Evolutionary conservation across 495 filamentous ascomycete genomes (phyloP).

Genomic region (Penicillium angulare): DNA sequence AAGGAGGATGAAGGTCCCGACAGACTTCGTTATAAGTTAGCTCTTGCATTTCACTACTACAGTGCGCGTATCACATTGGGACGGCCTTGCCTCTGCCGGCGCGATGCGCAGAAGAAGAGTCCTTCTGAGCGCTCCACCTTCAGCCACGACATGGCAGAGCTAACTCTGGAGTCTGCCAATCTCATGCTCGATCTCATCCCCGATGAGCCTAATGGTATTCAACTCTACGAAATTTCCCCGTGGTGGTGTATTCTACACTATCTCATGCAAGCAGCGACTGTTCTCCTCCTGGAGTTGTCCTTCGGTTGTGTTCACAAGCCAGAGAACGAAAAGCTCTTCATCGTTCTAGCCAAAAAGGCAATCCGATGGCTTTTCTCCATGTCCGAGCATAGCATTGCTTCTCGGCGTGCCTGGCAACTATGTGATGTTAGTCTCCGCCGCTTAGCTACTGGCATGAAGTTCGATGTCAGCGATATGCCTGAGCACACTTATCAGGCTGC

Average conservation of each 20-base stretch:
- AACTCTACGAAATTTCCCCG: conserved; percentile 54
- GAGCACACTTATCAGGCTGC: conserved; percentile 21
- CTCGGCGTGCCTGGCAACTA: conserved; percentile 58
- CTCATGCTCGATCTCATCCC: conserved; percentile 55
- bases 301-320: conserved; percentile 56
- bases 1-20: conserved; percentile 32
- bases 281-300: conserved; percentile 62
- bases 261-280: conserved; percentile 60
- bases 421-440: conserved; percentile 46
- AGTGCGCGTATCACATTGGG: conserved; percentile 59
- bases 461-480: conserved; percentile 41
- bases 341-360: conserved; percentile 52
- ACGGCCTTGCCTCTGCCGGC: conserved; percentile 62
- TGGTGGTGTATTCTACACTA: conserved; percentile 70
- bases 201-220: conserved; percentile 40
- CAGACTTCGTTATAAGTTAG: conserved; percentile 42
- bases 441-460: conserved; percentile 41
- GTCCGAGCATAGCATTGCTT: conserved; percentile 52
- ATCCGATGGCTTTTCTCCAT: conserved; percentile 55
- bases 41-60: conserved; percentile 58
- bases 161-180: conserved; percentile 55
- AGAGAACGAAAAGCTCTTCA: conserved; percentile 44
- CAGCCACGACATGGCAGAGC: conserved; percentile 54
- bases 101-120: conserved; percentile 46
- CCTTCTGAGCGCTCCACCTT: conserved; percentile 38